A percentile compares a stretch with the other conserved stretches of the same genome.
phyloP scores from a whole-genome alignment of 805 yeast genomes.

The Ogataea neopini region DNA sequence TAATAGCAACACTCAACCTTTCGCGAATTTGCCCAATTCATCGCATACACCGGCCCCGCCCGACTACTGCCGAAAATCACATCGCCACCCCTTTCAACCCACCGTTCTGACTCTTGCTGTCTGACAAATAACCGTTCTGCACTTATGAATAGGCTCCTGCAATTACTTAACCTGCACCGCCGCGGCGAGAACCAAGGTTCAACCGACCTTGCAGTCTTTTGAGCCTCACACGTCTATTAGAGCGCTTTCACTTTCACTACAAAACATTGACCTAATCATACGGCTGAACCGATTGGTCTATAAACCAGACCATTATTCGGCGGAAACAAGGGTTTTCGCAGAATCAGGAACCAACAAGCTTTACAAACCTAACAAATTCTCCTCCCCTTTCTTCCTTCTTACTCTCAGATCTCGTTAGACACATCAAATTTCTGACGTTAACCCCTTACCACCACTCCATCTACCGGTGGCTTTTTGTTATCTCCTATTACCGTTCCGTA shows the following conservation, averaged over 20 bases:
- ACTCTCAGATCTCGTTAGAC: no score
- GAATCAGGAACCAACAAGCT: no score
- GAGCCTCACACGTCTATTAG: background rate
- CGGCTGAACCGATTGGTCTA: no score
- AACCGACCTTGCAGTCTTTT: background rate
- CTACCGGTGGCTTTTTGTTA: background rate
- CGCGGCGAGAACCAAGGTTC: background rate
- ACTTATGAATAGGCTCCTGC: background rate
- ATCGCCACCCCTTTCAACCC: background rate
- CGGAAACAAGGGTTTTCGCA: no score
- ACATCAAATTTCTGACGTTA: no score
- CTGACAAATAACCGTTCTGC: constrained; percentile 4
- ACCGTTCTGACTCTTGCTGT: background rate
- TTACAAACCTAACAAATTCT: no score
- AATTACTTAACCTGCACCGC: background rate
- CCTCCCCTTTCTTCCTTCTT: no score
- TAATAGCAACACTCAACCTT: no score
- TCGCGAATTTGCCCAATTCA: background rate
- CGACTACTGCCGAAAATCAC: background rate
- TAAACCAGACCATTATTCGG: no score
- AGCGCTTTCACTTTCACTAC: background rate
- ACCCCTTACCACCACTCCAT: no score
- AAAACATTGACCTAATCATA: background rate
- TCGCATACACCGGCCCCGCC: no score
- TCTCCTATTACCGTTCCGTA: background rate